Evolutionary conservation across 768 basidiomycete genomes (phyloP).

Genomic region (Suillus placidus): DNA sequence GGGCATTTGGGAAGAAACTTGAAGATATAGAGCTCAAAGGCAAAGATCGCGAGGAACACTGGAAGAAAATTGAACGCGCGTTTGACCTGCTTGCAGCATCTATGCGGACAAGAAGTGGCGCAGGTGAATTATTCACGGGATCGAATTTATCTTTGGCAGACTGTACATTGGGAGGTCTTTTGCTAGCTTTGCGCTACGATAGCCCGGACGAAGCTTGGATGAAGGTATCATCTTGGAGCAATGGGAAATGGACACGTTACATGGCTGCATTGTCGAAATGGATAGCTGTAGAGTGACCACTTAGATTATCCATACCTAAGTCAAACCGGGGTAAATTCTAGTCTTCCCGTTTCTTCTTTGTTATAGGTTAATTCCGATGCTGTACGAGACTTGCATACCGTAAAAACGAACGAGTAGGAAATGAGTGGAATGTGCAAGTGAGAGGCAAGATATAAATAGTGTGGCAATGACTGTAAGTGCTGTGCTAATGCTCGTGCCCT

Average conservation of each 20-base stretch:
- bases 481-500: not conserved
- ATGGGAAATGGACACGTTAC: conserved; percentile 31
- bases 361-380: not conserved
- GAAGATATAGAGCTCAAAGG: conserved; percentile 21
- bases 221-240: conserved; percentile 29
- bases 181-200: conserved; percentile 25
- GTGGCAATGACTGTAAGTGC: not conserved
- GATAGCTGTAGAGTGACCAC: conserved; percentile 12
- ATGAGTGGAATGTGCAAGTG: not conserved
- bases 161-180: conserved; percentile 28
- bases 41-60: conserved; percentile 25
- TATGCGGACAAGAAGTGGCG: conserved; percentile 12
- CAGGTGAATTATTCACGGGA: conserved; percentile 24
- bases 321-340: not conserved
- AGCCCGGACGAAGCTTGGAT: conserved; percentile 33
- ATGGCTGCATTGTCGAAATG: conserved; percentile 24
- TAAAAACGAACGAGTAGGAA: not conserved
- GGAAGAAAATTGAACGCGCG: conserved; percentile 23
- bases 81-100: conserved; percentile 15
- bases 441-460: not conserved
- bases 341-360: not conserved
- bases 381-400: not conserved
- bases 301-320: not conserved
- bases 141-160: conserved; percentile 27
- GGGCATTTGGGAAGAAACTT: conserved; percentile 12